Evolutionary conservation across 371 early-diverging fungal genomes (phyloP).

Genomic region (Funneliformis caledonium): DNA sequence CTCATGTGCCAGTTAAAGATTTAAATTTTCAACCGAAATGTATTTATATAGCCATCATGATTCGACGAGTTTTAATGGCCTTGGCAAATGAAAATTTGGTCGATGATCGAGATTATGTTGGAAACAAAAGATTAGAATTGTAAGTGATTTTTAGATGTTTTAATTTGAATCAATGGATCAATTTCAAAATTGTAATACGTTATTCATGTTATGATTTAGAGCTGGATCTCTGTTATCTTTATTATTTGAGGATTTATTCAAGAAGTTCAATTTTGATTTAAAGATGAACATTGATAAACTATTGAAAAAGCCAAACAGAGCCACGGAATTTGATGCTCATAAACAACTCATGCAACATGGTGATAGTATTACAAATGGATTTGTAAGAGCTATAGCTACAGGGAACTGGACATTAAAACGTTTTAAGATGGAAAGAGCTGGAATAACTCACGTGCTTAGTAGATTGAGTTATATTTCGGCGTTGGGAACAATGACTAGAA

Average conservation of each 20-base stretch:
- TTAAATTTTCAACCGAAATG: slow-evolving; percentile 94
- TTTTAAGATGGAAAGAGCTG: slow-evolving; percentile 99
- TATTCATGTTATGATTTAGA: slow-evolving; percentile 48
- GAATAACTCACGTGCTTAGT: slow-evolving; percentile 98
- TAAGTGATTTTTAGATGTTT: slow-evolving; percentile 49
- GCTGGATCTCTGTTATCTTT: slow-evolving; percentile 98
- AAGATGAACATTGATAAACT: slow-evolving; percentile 93
- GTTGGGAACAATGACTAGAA: slow-evolving; percentile 99
- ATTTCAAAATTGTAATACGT: slow-evolving; percentile 22
- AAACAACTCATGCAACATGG: slow-evolving; percentile 85
- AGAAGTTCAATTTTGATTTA: slow-evolving; percentile 92
- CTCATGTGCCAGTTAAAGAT: slow-evolving; percentile 94
- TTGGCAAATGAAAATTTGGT: slow-evolving; percentile 79
- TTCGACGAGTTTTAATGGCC: slow-evolving; percentile 93
- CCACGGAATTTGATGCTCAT: slow-evolving; percentile 95
- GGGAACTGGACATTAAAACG: slow-evolving; percentile 99
- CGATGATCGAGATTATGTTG: slow-evolving; percentile 99
- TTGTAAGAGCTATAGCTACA: slow-evolving; percentile 97
- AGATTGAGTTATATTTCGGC: slow-evolving; percentile 97
- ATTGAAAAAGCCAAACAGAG: slow-evolving; percentile 91
- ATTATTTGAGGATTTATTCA: slow-evolving; percentile 99
- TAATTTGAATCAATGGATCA: background rate
- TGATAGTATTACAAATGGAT: slow-evolving; percentile 94
- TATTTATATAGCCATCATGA: slow-evolving; percentile 97
- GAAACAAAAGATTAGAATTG: slow-evolving; percentile 99